Conservation (phyloP, 768 basidiomycete genomes). For the Sporobolomyces roseus region DNA sequence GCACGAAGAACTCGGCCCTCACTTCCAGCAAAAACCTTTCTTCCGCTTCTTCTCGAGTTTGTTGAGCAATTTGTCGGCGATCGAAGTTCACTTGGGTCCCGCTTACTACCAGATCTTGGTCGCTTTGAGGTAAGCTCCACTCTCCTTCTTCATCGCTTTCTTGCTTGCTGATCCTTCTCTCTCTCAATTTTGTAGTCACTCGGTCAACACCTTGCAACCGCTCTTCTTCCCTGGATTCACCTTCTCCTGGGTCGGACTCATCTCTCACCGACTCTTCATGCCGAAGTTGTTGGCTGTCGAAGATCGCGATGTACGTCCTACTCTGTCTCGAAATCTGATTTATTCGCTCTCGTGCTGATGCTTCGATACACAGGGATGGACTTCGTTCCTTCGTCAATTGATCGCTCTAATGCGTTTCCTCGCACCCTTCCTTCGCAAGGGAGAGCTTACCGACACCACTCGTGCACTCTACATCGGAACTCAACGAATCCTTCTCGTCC, state of each 20-base stretch:
- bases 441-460: conserved; percentile 68
- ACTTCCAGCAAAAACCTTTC: conserved; percentile 96
- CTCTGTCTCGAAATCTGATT: not conserved
- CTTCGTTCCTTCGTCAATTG: conserved; percentile 89
- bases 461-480: conserved; percentile 86
- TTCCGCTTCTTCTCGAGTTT: conserved; percentile 97
- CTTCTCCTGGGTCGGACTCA: conserved; percentile 94
- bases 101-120: conserved; percentile 86
- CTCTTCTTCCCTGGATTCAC: conserved; percentile 96
- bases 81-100: conserved; percentile 77
- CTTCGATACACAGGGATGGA: conserved; percentile 83
- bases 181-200: conserved; percentile 73
- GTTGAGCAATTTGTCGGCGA: conserved; percentile 79
- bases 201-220: conserved; percentile 91
- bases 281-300: conserved; percentile 83
- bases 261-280: conserved; percentile 96
- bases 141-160: not conserved
- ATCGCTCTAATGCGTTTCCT: conserved; percentile 93
- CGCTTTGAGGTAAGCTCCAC: conserved; percentile 66
- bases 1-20: conserved; percentile 86
- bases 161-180: not conserved
- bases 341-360: not conserved
- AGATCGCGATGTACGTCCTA: conserved; percentile 62
- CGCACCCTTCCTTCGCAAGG: conserved; percentile 76
- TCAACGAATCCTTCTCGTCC: conserved; percentile 81